Base-by-base conservation (phyloP, 176 grass and related monocot genomes). In the Stipa capillata region DNA sequence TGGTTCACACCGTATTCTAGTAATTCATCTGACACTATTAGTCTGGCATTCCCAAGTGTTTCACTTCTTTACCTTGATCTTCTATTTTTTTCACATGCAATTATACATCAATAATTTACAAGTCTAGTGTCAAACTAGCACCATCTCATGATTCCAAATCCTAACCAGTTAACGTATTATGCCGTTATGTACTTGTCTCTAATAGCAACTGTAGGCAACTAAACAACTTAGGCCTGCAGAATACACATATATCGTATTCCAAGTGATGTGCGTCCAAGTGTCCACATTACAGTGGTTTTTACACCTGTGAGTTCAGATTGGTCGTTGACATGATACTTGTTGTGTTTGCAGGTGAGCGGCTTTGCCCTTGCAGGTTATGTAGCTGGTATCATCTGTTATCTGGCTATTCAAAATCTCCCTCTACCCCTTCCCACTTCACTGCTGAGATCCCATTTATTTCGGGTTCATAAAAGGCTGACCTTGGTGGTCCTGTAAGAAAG, bases 301-400 rank as follows among this genome's bases (percentile, higher is more conserved):
- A 31, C 50, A 44, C 64, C 12, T 33, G 33, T 55, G 62, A 18
- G 44, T 11, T 47, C 32, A 18, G 20, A 47, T 41, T 36, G 50
- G 59, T 80, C 21, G 23, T 62, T 76, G 37, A 70, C 50, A 27
- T 53, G 44, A 21, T 64, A 31, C 69, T 52, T 65, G 0, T 86
- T 83, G 27, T 79, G 54, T 76, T 76, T 82, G 69, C 95, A 94
- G 92, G 95, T 94, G 55, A 98, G 90, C 18, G 95, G 95, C 28
- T 98, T 92, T 69, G 92, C 95, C n/a, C 85, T 98, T 81, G 92
- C 92, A 62, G 95, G 95, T 57, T 98, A 98, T 81, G 85, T 88
- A 59, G 92, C 95, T 20, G 95, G 95, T 69, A 93, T 98, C 67
- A 68, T 93, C 33, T 66, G 87, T 8, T 98, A 94, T 44, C 73